Evolutionary conservation across 768 basidiomycete species (phyloP).

Genomic region (Collybia sordida): DNA sequence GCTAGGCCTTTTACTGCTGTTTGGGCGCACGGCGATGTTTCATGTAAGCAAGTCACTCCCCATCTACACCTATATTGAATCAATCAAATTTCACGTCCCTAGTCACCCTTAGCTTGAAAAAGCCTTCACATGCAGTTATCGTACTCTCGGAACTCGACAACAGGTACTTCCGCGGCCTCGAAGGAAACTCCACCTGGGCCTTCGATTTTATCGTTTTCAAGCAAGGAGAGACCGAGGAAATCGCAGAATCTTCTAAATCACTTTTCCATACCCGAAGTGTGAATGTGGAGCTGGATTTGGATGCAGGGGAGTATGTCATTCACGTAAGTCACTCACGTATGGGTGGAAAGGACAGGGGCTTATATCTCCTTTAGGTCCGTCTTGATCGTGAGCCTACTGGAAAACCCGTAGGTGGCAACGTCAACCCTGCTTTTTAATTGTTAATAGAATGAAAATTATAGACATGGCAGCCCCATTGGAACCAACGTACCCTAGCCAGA

Average conservation of each 20-base stretch:
- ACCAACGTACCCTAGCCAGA: conserved; percentile 19
- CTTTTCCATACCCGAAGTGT: conserved; percentile 32
- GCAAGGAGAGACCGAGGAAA: conserved; percentile 33
- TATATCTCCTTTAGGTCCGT: conserved; percentile 8
- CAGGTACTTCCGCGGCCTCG: conserved; percentile 42
- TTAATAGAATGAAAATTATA: background rate
- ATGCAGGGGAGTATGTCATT: conserved; percentile 41
- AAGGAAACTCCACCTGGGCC: conserved; percentile 35
- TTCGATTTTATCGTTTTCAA: conserved; percentile 49
- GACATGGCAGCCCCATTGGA: background rate
- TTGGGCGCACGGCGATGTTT: conserved; percentile 43
- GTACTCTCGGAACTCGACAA: conserved; percentile 46
- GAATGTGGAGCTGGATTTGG: conserved; percentile 37
- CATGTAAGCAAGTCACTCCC: conserved; percentile 22
- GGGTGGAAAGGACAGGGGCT: background rate
- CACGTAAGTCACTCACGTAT: conserved; percentile 23
- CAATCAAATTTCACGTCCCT: background rate
- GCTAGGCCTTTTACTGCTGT: conserved; percentile 22
- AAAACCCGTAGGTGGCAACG: too few species aligned
- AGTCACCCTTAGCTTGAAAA: conserved; percentile 44
- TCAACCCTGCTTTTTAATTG: too few species aligned
- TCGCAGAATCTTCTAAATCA: conserved; percentile 31
- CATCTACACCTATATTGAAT: too few species aligned
- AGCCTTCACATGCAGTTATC: conserved; percentile 38
- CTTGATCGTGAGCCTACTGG: conserved; percentile 4